Evolutionary conservation across 1,139 yeast species (phyloP), one percentile per base, ranked within the genome.

Genomic region (Nakaseomyces kungkrabaensis): DNA sequence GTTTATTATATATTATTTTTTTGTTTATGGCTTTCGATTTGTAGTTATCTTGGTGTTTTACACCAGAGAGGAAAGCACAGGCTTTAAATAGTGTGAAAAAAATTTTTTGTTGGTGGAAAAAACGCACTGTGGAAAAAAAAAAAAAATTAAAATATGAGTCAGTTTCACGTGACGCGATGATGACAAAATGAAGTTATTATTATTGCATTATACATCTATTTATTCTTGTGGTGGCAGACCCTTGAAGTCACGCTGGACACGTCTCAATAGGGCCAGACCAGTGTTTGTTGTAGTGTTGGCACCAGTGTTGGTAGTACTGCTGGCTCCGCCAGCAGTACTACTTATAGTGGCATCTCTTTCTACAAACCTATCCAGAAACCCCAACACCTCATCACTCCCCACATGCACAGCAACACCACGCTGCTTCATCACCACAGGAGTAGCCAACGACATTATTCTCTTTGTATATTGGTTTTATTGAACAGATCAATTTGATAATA

Each of bases 191-290:
- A 17, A 17, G 22, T 3, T 17, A 17, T 17, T 17, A 3, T 17
- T 17, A 17, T 17, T 17, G 3, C 3, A 17, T 3, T 17, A 3
- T 17, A 17, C 22, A 17, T 17, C 32, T 33, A 33, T n/a, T 36
- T 43, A 24, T 24, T 31, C 41, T 38, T 29, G 48, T 34, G 89
- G 89, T 5, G 90, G 88, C 54, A 84, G 75, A 2, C 92, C 92
- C 61, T 85, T 72, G 58, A 84, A 75, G 59, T 81, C 85, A 67
- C 90, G 74, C 62, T 81, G 87, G 36, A 83, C 72, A 57, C 92
- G 72, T 59, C 72, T 74, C 58, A 84, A 72, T 70, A 83, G 92
- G 52, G 82, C 77, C 56, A 78, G 61, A 3, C 42, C 24, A 10
- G 42, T 29, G 22, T 53, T 51, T 7, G 55, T 47, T 6, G 59